A percentile compares a stretch with the other conserved stretches of the same genome.
phyloP scores from a whole-genome alignment of 345 rosid species.

The Firmiana major region DNA sequence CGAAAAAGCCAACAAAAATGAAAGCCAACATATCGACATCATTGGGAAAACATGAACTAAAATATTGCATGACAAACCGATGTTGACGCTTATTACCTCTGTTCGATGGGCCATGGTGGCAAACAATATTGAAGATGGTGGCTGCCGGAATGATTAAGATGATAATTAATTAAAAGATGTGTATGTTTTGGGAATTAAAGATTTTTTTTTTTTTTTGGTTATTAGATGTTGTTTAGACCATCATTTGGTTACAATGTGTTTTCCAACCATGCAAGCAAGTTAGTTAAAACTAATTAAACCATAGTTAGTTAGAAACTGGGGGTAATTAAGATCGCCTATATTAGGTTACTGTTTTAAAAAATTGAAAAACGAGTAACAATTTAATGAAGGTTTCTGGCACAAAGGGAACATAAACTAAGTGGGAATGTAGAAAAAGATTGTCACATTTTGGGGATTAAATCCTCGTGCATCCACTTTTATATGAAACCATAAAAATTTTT shows the following conservation, averaged over 20 bases:
- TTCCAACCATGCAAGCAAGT: not conserved
- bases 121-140: not conserved
- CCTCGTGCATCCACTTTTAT: too few species aligned
- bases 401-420: not conserved
- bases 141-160: not conserved
- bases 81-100: not conserved
- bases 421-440: too few species aligned
- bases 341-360: not conserved
- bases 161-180: not conserved
- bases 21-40: not conserved
- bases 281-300: constrained; percentile 6
- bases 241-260: not conserved
- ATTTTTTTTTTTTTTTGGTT: not conserved
- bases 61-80: not conserved
- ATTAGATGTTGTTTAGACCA: not conserved
- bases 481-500: too few species aligned
- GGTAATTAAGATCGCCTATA: not conserved
- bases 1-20: not conserved
- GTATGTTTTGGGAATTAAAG: not conserved
- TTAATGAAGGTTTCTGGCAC: not conserved
- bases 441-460: too few species aligned
- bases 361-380: not conserved
- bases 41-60: not conserved
- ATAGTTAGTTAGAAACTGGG: not conserved
- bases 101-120: not conserved